Percentiles rank a stretch among this genome's conserved stretches.
phyloP scores from a whole-genome alignment of 1,284 basidiomycete species.

The Fomitopsis betulina region DNA sequence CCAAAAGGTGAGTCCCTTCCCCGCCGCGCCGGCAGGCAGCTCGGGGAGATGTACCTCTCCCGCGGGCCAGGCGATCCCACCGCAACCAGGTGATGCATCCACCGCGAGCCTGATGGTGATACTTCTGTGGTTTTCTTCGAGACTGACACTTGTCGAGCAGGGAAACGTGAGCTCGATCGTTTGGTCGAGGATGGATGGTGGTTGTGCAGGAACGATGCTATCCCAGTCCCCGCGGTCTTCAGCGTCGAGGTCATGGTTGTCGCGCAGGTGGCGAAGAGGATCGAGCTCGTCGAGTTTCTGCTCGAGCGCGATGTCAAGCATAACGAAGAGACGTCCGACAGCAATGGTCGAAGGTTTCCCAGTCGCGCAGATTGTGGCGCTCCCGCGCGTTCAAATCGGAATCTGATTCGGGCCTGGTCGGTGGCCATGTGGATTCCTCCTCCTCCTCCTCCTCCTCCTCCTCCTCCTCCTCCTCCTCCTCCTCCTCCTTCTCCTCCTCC shows the following conservation, averaged over 20 bases:
- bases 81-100: constrained; percentile 84
- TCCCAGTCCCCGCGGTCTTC: constrained; percentile 31
- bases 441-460: no score
- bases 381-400: no score
- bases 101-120: constrained; percentile 46
- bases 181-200: constrained; percentile 46
- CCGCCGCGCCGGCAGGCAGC: constrained; percentile 84
- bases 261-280: constrained; percentile 55
- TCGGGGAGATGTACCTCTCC: constrained; percentile 82
- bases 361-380: no score
- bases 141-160: constrained; percentile 10
- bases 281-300: constrained; percentile 54
- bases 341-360: no score
- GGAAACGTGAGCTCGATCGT: constrained; percentile 45
- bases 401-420: no score
- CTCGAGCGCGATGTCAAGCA: constrained; percentile 35
- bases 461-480: no score
- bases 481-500: no score
- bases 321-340: neutral
- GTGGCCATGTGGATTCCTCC: no score
- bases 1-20: constrained; percentile 15
- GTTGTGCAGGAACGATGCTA: constrained; percentile 51
- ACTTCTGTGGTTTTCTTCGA: neutral
- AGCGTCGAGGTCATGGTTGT: constrained; percentile 17
- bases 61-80: constrained; percentile 90